Evolutionary conservation across 345 rosid genomes (phyloP).

Genomic region (Pseudoturritis turrita): DNA sequence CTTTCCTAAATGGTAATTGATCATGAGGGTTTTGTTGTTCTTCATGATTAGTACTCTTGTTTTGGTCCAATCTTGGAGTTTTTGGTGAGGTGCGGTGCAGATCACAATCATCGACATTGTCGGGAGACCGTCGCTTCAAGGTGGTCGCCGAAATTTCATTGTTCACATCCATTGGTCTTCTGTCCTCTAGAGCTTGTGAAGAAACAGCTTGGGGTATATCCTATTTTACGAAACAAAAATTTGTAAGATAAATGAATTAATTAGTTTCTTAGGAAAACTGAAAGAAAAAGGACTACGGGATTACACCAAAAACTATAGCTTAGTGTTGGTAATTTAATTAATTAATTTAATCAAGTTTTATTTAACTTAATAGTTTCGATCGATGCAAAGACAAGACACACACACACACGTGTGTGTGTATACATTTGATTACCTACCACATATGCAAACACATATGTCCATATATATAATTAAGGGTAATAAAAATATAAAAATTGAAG

Average conservation of each 20-base stretch:
- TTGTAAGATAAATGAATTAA: background rate
- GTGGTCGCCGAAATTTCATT: constrained; percentile 19
- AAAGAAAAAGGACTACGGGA: background rate
- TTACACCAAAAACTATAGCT: background rate
- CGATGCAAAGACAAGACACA: background rate
- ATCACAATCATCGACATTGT: constrained; percentile 39
- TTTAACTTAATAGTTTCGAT: background rate
- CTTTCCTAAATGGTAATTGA: constrained; percentile 44
- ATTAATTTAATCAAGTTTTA: background rate
- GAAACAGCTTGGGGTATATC: background rate
- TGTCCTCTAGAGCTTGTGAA: constrained; percentile 12
- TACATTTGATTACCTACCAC: background rate
- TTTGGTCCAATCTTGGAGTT: constrained; percentile 43
- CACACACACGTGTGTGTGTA: background rate
- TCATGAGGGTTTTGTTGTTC: constrained; percentile 44
- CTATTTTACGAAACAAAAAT: constrained; percentile 7
- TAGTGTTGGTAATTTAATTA: background rate
- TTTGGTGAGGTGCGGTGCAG: constrained; percentile 45
- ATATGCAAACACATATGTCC: background rate
- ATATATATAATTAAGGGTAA: background rate
- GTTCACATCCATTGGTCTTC: constrained; percentile 29
- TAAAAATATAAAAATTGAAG: background rate
- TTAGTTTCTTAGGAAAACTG: background rate
- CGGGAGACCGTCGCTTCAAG: constrained; percentile 9
- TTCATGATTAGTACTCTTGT: constrained; percentile 14